Base-by-base conservation (phyloP, 2,329 filamentous ascomycete species). In the Dothiorella sarmentorum region DNA sequence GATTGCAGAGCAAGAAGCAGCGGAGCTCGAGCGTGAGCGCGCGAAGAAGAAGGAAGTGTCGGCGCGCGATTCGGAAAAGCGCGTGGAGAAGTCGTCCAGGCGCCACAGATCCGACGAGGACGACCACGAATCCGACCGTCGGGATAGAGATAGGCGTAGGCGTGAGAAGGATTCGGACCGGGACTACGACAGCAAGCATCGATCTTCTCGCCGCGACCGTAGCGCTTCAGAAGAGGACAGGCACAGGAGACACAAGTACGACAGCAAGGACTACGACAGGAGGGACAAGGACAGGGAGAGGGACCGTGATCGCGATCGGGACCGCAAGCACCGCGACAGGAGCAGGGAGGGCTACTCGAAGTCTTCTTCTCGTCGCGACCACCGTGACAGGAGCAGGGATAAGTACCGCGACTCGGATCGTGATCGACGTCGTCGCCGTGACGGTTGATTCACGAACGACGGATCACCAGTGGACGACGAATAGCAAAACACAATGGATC, bases 1-100 rank as follows among this genome's bases (percentile, higher is more conserved):
- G 62, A 71, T 80, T 47, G 80, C 82, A 65, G 74, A 78, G 40
- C 73, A 79, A 59, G 78, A 79, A 53, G 68, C 75, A 45, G 65
- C 69, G 17, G 75, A 75, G 38, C 71, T 77, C 61, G 72, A 72
- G 44, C 65, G 65, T 15, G 69, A 72, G 47, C 65, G 65, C n/a
- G 68, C 37, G 17, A 56, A 27, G 17, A 57, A 69, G 62, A 60
- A 63, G 26, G 31, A 57, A 29, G 38, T 27, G 63, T 45, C 61
- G 61, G 33, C 64, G 44, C 67, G 67, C 43, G 67, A 69, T 31
- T 65, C 67, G 13, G 67, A 69, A 22, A 64, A 66, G 38, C 69
- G 69, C 33, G 57, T 62, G 4, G 60, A 58, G 27, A 64, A 60
- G 9, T 44, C 42, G 13, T 61, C 59, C 11, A 45, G 56, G 13